Percentiles rank a stretch among this genome's conserved stretches.
These are phyloP conservation scores for Clonostachys rhizophaga DNA, from an alignment of 2,329 filamentous ascomycete species.

Conservation along the genomic window DNA sequence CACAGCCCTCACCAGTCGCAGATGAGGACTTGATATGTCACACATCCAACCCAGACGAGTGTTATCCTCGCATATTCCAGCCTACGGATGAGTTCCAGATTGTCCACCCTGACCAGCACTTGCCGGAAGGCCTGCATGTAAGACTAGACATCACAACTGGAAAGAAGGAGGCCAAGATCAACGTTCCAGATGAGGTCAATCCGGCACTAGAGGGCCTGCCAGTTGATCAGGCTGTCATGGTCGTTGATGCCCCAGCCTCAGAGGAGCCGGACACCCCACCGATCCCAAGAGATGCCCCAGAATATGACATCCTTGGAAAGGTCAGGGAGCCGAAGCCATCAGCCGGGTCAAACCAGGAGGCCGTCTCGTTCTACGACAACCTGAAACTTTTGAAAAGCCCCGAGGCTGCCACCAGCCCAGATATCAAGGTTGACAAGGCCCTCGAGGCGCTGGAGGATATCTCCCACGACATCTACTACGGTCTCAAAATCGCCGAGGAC, in stretches of 20 bases:
- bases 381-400: slow-evolving; percentile 44
- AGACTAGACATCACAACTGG: slow-evolving; percentile 62
- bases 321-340: slow-evolving; percentile 43
- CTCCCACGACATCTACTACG: slow-evolving; percentile 67
- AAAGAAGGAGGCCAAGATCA: slow-evolving; percentile 60
- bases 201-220: slow-evolving; percentile 43
- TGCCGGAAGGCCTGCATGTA: slow-evolving; percentile 62
- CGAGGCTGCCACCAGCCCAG: slow-evolving; percentile 7
- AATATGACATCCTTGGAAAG: slow-evolving; percentile 51
- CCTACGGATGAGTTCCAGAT: slow-evolving; percentile 61
- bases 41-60: slow-evolving; percentile 52
- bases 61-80: slow-evolving; percentile 61
- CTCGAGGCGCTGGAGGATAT: slow-evolving; percentile 57
- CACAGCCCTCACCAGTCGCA: slow-evolving; percentile 18
- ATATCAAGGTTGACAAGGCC: slow-evolving; percentile 34
- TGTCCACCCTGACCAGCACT: slow-evolving; percentile 59
- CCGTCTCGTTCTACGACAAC: slow-evolving; percentile 28
- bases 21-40: slow-evolving; percentile 61
- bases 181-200: slow-evolving; percentile 49
- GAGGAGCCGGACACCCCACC: slow-evolving; percentile 16
- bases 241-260: slow-evolving; percentile 42
- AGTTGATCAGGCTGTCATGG: slow-evolving; percentile 45
- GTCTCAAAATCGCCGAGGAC: slow-evolving; percentile 56
- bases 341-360: slow-evolving; percentile 11
- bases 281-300: slow-evolving; percentile 45